These are phyloP conservation scores for Endocladia muricata DNA, from an alignment of 31 red algal species.

Conservation along the genomic window DNA sequence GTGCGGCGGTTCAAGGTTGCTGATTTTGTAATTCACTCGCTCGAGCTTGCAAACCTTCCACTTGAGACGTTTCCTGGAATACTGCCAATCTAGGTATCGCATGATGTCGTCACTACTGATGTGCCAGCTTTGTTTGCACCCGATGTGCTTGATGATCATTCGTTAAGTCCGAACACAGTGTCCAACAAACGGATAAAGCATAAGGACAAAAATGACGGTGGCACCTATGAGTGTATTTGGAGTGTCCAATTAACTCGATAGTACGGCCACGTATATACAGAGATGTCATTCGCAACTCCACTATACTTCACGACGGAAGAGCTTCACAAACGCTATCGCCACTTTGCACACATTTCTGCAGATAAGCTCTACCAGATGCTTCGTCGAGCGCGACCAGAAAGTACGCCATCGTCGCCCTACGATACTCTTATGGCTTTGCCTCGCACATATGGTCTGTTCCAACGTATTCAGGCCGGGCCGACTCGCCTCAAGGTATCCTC, in stretches of 20 bases:
- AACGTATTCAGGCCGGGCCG: constrained; percentile 10
- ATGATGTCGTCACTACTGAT: constrained; percentile 5
- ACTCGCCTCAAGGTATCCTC: constrained; percentile 10
- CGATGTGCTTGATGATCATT: neutral
- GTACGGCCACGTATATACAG: neutral
- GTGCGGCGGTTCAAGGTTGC: neutral
- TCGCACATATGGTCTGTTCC: neutral
- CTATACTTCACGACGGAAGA: neutral
- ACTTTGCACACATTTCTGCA: neutral
- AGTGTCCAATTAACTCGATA: neutral
- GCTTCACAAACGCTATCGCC: neutral
- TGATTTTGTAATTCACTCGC: neutral
- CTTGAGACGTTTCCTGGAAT: neutral
- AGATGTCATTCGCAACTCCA: neutral
- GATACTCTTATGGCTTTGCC: neutral
- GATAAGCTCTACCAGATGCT: neutral
- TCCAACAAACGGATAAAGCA: neutral
- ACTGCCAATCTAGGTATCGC: constrained; percentile 3
- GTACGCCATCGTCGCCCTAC: neutral
- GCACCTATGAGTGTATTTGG: neutral
- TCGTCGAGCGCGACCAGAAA: neutral
- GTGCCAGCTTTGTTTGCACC: constrained; percentile 20
- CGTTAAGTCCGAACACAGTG: neutral
- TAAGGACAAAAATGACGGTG: neutral
- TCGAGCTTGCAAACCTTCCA: neutral